Evolutionary conservation across 2,329 filamentous ascomycete genomes (phyloP), one percentile per base, ranked within the genome.

Genomic region (Dactylonectria estremocensis): DNA sequence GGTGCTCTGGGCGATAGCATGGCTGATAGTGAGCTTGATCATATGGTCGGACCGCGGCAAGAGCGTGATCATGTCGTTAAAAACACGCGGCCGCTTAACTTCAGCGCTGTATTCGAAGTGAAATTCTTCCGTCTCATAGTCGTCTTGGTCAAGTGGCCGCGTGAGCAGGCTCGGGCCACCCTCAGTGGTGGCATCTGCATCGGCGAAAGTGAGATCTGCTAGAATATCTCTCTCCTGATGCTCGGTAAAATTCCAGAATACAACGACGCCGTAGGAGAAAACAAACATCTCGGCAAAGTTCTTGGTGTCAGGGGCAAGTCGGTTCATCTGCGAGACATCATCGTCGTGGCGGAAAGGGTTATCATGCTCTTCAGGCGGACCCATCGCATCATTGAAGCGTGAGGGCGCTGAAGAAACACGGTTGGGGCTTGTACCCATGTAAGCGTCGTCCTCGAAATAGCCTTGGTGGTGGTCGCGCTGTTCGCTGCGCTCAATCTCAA

Each of bases 41-140:
- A 99, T 98, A 83, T 99, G 96, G 82, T 99, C 96, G 31, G 87
- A 89, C 45, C 94, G 92, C 67, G 94, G 97, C 69, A 97, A 88
- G 50, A 99, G 85, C 0, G 96, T 99, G 76, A 99, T 98, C 96
- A 99, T 99, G 81, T 99, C 96, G 82, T 99, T 98, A 84, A 97
- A 99, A 33, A 99, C 93, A 64, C 96, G 90, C 5, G 96, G 96
- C 56, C 95, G 90, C 69, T 95, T 92, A 37, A 96, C 94, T 65
- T 94, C 88, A 1, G 90, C 88, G 75, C 94, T 97, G 84, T 99
- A 99, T 80, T 98, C 95, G 78, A 99, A 99, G 78, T 99, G 95
- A 76, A 99, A 98, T 78, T 98, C 95, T 79, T 99, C 96, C 0
- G 93, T 99, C 83, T 99, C 96, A 74, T 97, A 97, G 78, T 98